Evolutionary conservation across 2,329 filamentous ascomycete species (phyloP).

Genomic region (Penicillium janthinellum): DNA sequence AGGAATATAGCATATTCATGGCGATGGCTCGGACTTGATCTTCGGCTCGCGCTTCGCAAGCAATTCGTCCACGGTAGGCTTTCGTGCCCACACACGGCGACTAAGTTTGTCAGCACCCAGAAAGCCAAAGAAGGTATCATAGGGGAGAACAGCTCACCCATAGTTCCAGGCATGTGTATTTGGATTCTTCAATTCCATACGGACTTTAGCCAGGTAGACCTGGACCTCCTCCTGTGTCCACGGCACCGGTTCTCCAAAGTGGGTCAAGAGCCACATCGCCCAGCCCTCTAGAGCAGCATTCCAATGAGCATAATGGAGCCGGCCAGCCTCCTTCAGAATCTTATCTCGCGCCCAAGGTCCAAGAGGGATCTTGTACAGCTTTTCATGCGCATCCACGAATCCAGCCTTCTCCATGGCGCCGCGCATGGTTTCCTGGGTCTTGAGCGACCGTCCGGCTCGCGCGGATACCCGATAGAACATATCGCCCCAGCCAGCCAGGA

Average conservation of each 20-base stretch:
- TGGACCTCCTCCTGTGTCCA: slow-evolving; percentile 24
- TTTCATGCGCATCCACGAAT: slow-evolving; percentile 35
- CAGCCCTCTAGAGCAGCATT: slow-evolving; percentile 31
- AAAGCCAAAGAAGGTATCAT: neutral
- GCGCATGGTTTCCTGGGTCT: slow-evolving; percentile 26
- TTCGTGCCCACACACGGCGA: slow-evolving; percentile 14
- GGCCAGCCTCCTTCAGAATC: slow-evolving; percentile 43
- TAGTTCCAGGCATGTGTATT: slow-evolving; percentile 12
- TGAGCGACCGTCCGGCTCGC: slow-evolving; percentile 23
- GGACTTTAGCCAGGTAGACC: slow-evolving; percentile 17
- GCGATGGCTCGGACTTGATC: neutral
- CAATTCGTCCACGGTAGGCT: slow-evolving; percentile 9
- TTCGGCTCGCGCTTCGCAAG: neutral
- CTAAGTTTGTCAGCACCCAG: slow-evolving; percentile 3
- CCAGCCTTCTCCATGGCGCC: slow-evolving; percentile 31
- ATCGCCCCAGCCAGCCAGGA: slow-evolving; percentile 14
- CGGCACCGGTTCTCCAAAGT: slow-evolving; percentile 25
- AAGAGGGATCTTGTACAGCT: slow-evolving; percentile 31
- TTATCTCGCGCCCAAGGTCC: slow-evolving; percentile 35
- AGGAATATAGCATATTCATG: neutral
- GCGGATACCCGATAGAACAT: slow-evolving; percentile 22
- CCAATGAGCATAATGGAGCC: slow-evolving; percentile 33
- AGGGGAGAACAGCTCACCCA: slow-evolving; percentile 6
- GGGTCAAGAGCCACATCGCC: slow-evolving; percentile 33
- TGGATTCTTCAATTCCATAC: slow-evolving; percentile 14